Evolutionary conservation across 805 yeast species (phyloP), one percentile per base, ranked within the genome.

Genomic region (Dipodascopsis tothii): DNA sequence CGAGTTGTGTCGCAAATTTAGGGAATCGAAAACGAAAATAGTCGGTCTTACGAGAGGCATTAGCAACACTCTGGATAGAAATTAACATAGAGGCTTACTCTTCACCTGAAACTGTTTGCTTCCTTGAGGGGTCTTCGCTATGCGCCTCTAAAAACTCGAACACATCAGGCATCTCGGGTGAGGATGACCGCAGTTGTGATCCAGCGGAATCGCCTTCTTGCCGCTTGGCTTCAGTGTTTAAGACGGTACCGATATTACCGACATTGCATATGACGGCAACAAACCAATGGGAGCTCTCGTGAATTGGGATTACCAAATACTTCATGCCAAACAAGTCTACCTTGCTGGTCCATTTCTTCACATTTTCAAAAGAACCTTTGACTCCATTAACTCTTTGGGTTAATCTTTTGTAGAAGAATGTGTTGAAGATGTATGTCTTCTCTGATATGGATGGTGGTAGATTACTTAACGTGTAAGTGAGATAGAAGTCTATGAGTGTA

Each of bases 221-320:
- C n/a, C n/a, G n/a, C n/a, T n/a, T n/a, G n/a, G 14, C 14, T 25
- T 25, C 30, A 9, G 30, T 9, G 30, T 25, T 25, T 25, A 9
- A 9, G 30, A 14, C 14, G 30, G 30, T 14, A 25, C 27, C 40
- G 60, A 50, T 17, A 41, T 57, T 52, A 18, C 40, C 35, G 18
- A 76, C 65, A 48, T 81, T 73, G 45, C 77, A 69, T 3, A 90
- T 74, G 3, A 90, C 73, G 21, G 84, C 80, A 37, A 88, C 79
- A 58, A 79, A 84, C 98, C 98, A 92, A 64, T 92, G 98, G 33
- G 75, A 22, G 16, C 72, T 73, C 50, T 80, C 84, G 61, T 85
- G 84, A 5, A 92, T 79, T 0, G 98, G 98, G 7, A 90, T 69
- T 2, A 88, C 71, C 2, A 86, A 66, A 55, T 72, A 77, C 36